These are phyloP conservation scores for Pestalotiopsis sp. DNA, from an alignment of 2,329 filamentous ascomycete species.

Conservation along the genomic window DNA sequence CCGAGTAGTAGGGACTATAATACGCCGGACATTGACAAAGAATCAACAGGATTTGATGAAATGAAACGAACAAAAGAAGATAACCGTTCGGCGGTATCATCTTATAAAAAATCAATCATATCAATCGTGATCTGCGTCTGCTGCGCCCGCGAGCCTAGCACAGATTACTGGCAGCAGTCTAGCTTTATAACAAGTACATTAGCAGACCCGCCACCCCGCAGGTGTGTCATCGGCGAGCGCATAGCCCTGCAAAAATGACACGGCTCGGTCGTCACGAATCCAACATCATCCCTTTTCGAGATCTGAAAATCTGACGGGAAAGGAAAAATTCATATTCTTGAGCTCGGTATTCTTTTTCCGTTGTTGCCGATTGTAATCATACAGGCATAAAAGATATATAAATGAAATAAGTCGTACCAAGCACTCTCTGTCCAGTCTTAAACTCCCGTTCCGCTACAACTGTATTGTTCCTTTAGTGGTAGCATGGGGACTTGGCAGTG, in stretches of 20 bases:
- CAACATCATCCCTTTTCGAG: neutral
- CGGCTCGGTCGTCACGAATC: neutral
- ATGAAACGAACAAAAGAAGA: neutral
- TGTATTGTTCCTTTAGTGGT: too few relatives aligned
- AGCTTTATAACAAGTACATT: neutral
- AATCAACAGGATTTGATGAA: neutral
- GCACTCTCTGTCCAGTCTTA: neutral
- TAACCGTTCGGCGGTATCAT: neutral
- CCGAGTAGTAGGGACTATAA: neutral
- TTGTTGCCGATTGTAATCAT: too few relatives aligned
- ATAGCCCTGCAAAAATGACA: neutral
- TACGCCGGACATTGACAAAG: neutral
- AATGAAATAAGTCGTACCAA: too few relatives aligned
- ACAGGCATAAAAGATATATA: too few relatives aligned
- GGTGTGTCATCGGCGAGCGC: constrained; percentile 1
- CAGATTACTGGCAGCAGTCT: neutral
- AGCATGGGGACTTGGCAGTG: too few relatives aligned
- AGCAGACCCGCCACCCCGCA: neutral
- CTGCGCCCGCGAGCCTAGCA: neutral
- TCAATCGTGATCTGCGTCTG: neutral
- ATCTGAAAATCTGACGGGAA: too few relatives aligned
- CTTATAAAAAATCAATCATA: neutral
- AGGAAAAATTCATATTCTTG: too few relatives aligned
- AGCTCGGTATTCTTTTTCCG: too few relatives aligned
- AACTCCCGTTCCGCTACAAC: neutral